Percentiles rank a stretch among this genome's conserved stretches.
Evolutionary conservation across 176 grass and related monocot genomes (phyloP).

Genomic region (Carex kokanica): DNA sequence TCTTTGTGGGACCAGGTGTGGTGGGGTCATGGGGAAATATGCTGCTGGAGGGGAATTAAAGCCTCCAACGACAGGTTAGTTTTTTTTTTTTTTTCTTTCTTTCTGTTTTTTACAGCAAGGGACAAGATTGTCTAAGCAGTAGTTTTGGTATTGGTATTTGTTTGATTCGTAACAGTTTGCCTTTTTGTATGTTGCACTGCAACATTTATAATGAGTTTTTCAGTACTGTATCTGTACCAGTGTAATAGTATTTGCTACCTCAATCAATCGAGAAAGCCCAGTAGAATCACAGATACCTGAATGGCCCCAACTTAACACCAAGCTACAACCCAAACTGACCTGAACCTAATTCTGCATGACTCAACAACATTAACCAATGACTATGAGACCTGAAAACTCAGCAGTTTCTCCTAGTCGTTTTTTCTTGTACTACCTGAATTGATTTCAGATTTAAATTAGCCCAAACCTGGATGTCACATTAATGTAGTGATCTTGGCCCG

Average conservation of each 20-base stretch:
- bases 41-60: constrained; percentile 99
- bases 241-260: neutral
- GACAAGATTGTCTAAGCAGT: neutral
- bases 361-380: neutral
- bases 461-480: neutral
- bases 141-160: neutral
- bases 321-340: neutral
- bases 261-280: neutral
- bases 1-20: constrained; percentile 67
- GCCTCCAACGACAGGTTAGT: constrained; percentile 96
- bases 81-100: neutral
- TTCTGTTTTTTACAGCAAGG: neutral
- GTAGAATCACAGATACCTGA: neutral
- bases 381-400: neutral
- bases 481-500: neutral
- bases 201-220: neutral
- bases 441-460: neutral
- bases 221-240: neutral
- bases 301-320: neutral
- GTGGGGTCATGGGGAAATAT: constrained; percentile 98
- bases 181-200: neutral
- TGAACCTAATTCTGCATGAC: neutral
- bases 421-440: neutral
- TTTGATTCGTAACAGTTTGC: neutral
- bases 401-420: neutral